A percentile compares a stretch with the other conserved stretches of the same genome.
These are phyloP conservation scores for Tolypocladium amazonense DNA, from an alignment of 2,329 filamentous ascomycete species.

Conservation along the genomic window DNA sequence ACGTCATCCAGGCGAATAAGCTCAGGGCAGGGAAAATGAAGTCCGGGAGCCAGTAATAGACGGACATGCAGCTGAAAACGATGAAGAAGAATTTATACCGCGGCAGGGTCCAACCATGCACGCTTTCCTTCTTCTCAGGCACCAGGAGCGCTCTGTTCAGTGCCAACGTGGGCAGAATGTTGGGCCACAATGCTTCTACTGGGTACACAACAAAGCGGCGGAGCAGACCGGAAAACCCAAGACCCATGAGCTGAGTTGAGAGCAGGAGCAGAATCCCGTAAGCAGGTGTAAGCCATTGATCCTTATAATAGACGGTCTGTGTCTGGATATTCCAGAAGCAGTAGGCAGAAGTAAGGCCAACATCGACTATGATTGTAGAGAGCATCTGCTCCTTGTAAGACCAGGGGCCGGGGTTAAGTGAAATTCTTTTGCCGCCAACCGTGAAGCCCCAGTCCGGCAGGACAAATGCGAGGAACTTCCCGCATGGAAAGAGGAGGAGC, in stretches of 20 bases:
- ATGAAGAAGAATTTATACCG: slow-evolving; percentile 32
- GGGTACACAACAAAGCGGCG: slow-evolving; percentile 25
- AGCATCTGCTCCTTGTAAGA: slow-evolving; percentile 32
- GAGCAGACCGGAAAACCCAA: slow-evolving; percentile 20
- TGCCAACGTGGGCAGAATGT: slow-evolving; percentile 20
- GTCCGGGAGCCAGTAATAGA: slow-evolving; percentile 39
- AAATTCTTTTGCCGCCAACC: slow-evolving; percentile 17
- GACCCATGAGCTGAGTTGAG: slow-evolving; percentile 21
- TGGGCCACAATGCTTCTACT: slow-evolving; percentile 21
- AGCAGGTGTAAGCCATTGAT: slow-evolving; percentile 18
- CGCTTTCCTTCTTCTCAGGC: slow-evolving; percentile 21
- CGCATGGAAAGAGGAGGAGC: slow-evolving; percentile 29
- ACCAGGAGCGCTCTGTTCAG: slow-evolving; percentile 21
- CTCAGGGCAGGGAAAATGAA: slow-evolving; percentile 31
- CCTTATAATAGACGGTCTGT: slow-evolving; percentile 19
- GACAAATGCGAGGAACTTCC: slow-evolving; percentile 24
- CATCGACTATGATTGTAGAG: slow-evolving; percentile 23
- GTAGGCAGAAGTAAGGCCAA: slow-evolving; percentile 6
- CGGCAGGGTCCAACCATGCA: slow-evolving; percentile 33
- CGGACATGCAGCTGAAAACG: slow-evolving; percentile 20
- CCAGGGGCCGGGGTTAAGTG: slow-evolving; percentile 30
- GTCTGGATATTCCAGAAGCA: slow-evolving; percentile 11
- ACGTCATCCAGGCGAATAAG: slow-evolving; percentile 39
- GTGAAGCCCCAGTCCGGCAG: slow-evolving; percentile 33
- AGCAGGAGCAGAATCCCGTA: slow-evolving; percentile 19